Percentiles rank a stretch among this genome's conserved stretches.
Evolutionary conservation across 805 yeast genomes (phyloP).

Genomic region (Wickerhamiella nectarea): DNA sequence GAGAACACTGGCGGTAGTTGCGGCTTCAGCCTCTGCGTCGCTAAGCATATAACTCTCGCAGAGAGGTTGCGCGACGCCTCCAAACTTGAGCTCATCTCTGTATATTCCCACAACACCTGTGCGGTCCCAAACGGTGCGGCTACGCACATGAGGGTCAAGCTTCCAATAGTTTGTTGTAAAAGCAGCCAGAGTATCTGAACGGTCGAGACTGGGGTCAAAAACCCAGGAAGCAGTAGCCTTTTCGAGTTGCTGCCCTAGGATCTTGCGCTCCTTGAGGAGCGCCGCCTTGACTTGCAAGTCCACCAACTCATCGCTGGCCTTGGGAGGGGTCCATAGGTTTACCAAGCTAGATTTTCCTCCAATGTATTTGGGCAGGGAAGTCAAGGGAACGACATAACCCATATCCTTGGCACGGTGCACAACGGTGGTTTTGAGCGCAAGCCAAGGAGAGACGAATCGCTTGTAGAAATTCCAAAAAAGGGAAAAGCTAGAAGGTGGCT

Average conservation of each 20-base stretch:
- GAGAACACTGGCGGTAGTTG: background rate
- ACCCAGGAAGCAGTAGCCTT: conserved; percentile 68
- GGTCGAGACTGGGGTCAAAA: conserved; percentile 29
- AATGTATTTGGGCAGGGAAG: conserved; percentile 50
- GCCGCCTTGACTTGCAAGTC: conserved; percentile 35
- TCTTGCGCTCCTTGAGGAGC: conserved; percentile 39
- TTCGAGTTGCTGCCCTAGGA: conserved; percentile 40
- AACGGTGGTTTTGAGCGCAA: conserved; percentile 50
- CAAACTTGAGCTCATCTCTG: conserved; percentile 17
- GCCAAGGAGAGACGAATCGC: conserved; percentile 55
- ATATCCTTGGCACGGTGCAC: conserved; percentile 60
- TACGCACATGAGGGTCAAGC: conserved; percentile 72
- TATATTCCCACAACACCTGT: conserved; percentile 42
- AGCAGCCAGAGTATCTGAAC: conserved; percentile 34
- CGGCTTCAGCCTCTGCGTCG: too few species aligned
- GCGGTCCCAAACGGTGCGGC: conserved; percentile 67
- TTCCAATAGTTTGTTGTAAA: conserved; percentile 50
- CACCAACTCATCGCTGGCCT: conserved; percentile 39
- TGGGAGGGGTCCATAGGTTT: conserved; percentile 51
- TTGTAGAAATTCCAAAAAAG: background rate
- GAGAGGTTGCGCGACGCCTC: conserved; percentile 18
- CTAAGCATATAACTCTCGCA: background rate
- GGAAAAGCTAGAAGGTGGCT: conserved; percentile 25
- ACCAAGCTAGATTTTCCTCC: conserved; percentile 57
- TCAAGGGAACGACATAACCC: conserved; percentile 41